phyloP scores from a whole-genome alignment of 306 rosid species.

The Prunus padus region DNA sequence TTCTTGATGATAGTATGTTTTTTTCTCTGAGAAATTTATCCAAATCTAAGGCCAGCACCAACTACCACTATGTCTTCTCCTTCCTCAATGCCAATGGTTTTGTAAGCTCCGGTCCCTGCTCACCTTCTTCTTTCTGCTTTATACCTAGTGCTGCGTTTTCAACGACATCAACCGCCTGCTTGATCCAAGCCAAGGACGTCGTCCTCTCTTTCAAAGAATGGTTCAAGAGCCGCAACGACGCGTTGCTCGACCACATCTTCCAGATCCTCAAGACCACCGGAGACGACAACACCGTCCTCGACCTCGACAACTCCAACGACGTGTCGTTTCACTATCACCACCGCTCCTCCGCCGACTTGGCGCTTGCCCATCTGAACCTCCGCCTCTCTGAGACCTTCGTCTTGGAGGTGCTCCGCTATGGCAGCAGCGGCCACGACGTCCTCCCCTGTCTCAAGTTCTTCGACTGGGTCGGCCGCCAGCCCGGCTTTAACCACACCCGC shows the following conservation, averaged over 20 bases:
- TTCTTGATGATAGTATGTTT: not conserved
- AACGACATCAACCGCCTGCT: not conserved
- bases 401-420: constrained; percentile 52
- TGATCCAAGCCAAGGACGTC: constrained; percentile 17
- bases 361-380: constrained; percentile 51
- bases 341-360: constrained; percentile 30
- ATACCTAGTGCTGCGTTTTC: not conserved
- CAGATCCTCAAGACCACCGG: constrained; percentile 32
- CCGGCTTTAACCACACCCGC: constrained; percentile 53
- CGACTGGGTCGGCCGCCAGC: constrained; percentile 89
- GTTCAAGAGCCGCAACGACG: constrained; percentile 37
- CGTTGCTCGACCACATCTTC: constrained; percentile 46
- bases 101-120: no score
- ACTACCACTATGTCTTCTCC: not conserved
- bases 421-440: constrained; percentile 33
- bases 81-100: not conserved
- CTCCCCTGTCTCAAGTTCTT: constrained; percentile 77
- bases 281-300: not conserved
- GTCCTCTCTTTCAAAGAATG: constrained; percentile 53
- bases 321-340: not conserved
- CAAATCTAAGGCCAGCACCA: constrained; percentile 1
- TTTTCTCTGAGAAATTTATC: constrained; percentile 2
- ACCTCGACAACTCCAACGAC: constrained; percentile 3
- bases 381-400: constrained; percentile 52
- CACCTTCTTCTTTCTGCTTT: not conserved